Base-by-base conservation (phyloP, 208 protist species). In the Crithidia thermophila region DNA sequence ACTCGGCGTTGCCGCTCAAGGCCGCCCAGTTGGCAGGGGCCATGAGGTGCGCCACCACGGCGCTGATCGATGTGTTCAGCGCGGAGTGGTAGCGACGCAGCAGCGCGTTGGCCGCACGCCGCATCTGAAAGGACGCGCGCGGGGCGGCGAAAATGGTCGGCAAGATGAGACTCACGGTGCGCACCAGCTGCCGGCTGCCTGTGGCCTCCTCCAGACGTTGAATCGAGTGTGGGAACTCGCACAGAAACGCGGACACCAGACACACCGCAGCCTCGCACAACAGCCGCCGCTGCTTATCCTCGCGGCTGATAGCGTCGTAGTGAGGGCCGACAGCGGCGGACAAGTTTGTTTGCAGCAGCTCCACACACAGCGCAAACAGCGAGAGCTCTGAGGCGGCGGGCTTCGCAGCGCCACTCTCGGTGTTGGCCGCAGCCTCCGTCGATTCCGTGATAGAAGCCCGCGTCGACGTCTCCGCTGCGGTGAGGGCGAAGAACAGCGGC, bases 41-140 rank as follows among this genome's bases (percentile, higher is more conserved):
- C 60, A 69, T 20, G 9, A 75, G 61, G 13, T 43, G 61, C 16
- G 69, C 55, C 53, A 65, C 28, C 3, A 75, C 16, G 7, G 13
- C 53, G 2, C 27, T 20, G 6, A 75, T 14, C 37, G 61, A 56
- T n/a, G n/a, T n/a, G 0, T 69, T 55, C 10, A 75, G 39, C 0
- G 69, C 69, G 18, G 69, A 69, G n/a, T 39, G 43, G 62, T 75
- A 75, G 53, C 69, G 69, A 34, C 64, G 52, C 33, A 75, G 47
- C 20, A 75, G 46, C 8, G 31, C 23, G 37, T 68, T 64, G 25
- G 60, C 69, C 8, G 42, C 16, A 4, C 46, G 55, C 30, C 42
- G 47, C 69, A 75, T 68, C 31, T 59, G 30, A 8, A 65, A 59
- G 7, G 69, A 75, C 23, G 69, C 51, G 3, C n/a, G 18, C 23